Evolutionary conservation across 768 basidiomycete genomes (phyloP).

Genomic region (Phanerodontia chrysosporium): DNA sequence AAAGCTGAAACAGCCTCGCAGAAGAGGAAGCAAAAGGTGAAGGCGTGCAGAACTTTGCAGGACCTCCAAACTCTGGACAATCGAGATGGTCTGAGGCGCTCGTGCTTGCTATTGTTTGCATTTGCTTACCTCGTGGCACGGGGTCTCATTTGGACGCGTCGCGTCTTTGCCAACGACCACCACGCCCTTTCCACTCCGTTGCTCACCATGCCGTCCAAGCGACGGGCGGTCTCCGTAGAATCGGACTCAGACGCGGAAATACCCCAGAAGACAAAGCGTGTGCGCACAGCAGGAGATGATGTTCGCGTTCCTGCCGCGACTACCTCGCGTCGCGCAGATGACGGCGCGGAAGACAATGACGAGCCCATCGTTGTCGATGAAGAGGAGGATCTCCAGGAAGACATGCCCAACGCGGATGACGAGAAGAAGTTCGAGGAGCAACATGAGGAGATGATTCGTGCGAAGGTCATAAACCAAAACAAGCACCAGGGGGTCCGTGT

Average conservation of each 20-base stretch:
- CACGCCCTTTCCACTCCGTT: not conserved
- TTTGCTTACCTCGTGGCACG: not conserved
- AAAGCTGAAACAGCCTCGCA: too few relatives aligned
- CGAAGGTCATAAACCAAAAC: constrained; percentile 42
- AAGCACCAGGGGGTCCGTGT: constrained; percentile 44
- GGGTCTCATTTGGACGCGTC: constrained; percentile 8
- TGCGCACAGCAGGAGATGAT: constrained; percentile 26
- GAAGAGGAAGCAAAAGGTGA: too few relatives aligned
- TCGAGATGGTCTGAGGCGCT: too few relatives aligned
- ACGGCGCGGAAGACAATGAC: constrained; percentile 26
- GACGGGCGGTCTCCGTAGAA: constrained; percentile 36
- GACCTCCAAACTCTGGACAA: too few relatives aligned
- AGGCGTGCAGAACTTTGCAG: too few relatives aligned
- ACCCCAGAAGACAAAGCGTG: constrained; percentile 40
- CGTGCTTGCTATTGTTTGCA: not conserved
- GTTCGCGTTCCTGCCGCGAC: constrained; percentile 21
- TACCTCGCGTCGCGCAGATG: constrained; percentile 7
- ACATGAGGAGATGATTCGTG: constrained; percentile 52
- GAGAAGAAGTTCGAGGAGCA: constrained; percentile 65
- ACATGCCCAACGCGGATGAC: constrained; percentile 42
- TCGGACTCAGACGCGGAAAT: constrained; percentile 38
- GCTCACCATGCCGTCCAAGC: constrained; percentile 46
- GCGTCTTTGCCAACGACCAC: not conserved
- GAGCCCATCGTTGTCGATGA: constrained; percentile 26
- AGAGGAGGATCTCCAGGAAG: constrained; percentile 27